phyloP scores from a whole-genome alignment of 306 rosid species.

The Gleditsia sinensis region DNA sequence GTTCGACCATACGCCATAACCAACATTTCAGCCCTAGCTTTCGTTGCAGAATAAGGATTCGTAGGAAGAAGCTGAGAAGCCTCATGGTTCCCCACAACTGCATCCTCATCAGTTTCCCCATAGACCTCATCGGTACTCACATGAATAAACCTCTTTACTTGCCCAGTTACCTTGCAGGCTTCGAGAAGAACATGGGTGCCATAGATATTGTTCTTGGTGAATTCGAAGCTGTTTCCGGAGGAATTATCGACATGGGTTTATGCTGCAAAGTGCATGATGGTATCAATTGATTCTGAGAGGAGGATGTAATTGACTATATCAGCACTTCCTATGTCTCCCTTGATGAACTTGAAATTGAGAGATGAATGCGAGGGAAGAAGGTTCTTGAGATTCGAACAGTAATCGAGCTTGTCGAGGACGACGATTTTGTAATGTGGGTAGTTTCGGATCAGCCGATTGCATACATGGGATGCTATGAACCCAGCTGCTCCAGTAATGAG shows the following conservation, averaged over 20 bases:
- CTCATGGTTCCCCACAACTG: conserved; percentile 63
- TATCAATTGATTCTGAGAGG: conserved; percentile 55
- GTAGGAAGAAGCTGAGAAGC: conserved; percentile 71
- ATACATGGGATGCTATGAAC: conserved; percentile 75
- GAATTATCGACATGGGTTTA: conserved; percentile 70
- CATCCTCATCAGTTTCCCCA: conserved; percentile 67
- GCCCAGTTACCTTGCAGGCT: conserved; percentile 60
- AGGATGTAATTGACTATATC: conserved; percentile 61
- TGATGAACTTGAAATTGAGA: conserved; percentile 55
- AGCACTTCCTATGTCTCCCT: conserved; percentile 63
- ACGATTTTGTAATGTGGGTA: conserved; percentile 51
- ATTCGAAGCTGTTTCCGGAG: conserved; percentile 65
- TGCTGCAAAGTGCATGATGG: conserved; percentile 75
- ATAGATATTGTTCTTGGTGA: conserved; percentile 62
- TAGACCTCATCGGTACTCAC: conserved; percentile 70
- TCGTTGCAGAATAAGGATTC: conserved; percentile 65
- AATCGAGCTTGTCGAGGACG: conserved; percentile 71
- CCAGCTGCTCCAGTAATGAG: conserved; percentile 77
- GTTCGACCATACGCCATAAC: conserved; percentile 69
- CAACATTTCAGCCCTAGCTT: conserved; percentile 72
- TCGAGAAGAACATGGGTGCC: conserved; percentile 71
- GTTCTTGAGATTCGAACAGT: conserved; percentile 63
- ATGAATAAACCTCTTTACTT: conserved; percentile 60
- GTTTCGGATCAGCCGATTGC: conserved; percentile 56
- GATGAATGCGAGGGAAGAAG: conserved; percentile 51